phyloP scores from a whole-genome alignment of 2,329 filamentous ascomycete genomes.

The Westerdykella sp. region DNA sequence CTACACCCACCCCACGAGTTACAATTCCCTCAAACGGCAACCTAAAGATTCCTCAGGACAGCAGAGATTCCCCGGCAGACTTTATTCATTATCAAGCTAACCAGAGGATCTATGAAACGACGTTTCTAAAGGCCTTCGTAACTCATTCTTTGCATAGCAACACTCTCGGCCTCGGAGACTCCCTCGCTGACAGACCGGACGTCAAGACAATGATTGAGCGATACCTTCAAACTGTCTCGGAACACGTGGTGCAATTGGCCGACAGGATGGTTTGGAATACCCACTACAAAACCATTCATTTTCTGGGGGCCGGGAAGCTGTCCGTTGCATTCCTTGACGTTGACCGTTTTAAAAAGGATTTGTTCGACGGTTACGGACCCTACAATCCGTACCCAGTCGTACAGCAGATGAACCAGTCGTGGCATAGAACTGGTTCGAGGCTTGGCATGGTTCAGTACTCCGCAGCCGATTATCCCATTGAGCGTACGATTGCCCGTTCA shows the following conservation, averaged over 20 bases:
- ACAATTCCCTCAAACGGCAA: too few relatives aligned
- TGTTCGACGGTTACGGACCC: slow-evolving; percentile 13
- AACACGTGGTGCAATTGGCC: slow-evolving; percentile 13
- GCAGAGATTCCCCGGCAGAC: slow-evolving; percentile 1
- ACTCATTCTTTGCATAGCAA: slow-evolving; percentile 15
- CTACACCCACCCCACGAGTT: too few relatives aligned
- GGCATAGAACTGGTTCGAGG: slow-evolving; percentile 10
- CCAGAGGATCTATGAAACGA: slow-evolving; percentile 21
- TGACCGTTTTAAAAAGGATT: slow-evolving; percentile 5
- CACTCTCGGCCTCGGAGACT: slow-evolving; percentile 7
- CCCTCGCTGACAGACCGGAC: slow-evolving; percentile 3
- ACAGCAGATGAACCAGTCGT: slow-evolving; percentile 15
- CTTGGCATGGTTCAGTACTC: slow-evolving; percentile 18
- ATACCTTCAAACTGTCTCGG: slow-evolving; percentile 13
- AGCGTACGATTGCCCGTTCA: slow-evolving; percentile 4
- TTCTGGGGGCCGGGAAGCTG: slow-evolving; percentile 14
- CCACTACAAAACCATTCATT: slow-evolving; percentile 13
- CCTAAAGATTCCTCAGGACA: too few relatives aligned
- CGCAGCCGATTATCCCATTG: slow-evolving; percentile 13
- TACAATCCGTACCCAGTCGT: slow-evolving; percentile 6
- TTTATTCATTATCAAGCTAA: slow-evolving; percentile 21
- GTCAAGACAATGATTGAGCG: slow-evolving; percentile 1
- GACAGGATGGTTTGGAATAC: slow-evolving; percentile 22
- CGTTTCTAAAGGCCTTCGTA: slow-evolving; percentile 17
- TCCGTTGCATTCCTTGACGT: slow-evolving; percentile 16